Evolutionary conservation across 2,329 filamentous ascomycete genomes (phyloP), one percentile per base, ranked within the genome.

Genomic region (Ophiostoma tasmaniense): DNA sequence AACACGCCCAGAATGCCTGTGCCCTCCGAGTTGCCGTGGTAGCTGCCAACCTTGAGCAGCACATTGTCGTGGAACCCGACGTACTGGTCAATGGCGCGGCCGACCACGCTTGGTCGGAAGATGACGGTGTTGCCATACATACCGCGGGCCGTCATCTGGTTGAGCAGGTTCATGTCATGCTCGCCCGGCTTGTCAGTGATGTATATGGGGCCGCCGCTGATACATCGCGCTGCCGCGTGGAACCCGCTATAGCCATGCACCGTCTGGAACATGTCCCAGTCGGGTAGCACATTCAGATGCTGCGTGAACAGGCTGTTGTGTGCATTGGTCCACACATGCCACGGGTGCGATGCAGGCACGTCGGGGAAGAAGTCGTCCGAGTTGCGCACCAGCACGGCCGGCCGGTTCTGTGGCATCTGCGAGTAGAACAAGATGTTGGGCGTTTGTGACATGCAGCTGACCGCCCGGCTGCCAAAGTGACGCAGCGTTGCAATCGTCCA

Each of bases 261-360:
- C 0, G 87, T 88, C 73, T 89, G 87, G 75, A 89, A 89, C 87
- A 89, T 89, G 73, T 89, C 87, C 85, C 87, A 89, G 77, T 97
- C 93, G 0, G 95, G 94, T 0, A 98, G 79, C 0, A 92, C 86
- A 73, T 97, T 97, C 39, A 98, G 82, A 75, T 95, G 89, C 72
- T 92, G 88, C 1, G 90, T 93, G 17, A 98, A 81, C 0, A 98
- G 82, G 39, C 87, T 84, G 76, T 96, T 97, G 78, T 97, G 91
- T 0, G 94, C 94, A 76, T 98, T 99, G 72, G 90, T 87, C 82
- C 96, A 99, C 45, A 98, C 85, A 77, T 99, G 95, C 94, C 95
- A 99, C 0, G 93, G 87, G 71, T 99, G 95, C 7, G 90, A 92
- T 0, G 87, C 85, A 0, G 89, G 86, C 3, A 93, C 85, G 62